Evolutionary conservation across 208 protist species (phyloP), one percentile per base, ranked within the genome.

Genomic region (Leishmania amazonensis): DNA sequence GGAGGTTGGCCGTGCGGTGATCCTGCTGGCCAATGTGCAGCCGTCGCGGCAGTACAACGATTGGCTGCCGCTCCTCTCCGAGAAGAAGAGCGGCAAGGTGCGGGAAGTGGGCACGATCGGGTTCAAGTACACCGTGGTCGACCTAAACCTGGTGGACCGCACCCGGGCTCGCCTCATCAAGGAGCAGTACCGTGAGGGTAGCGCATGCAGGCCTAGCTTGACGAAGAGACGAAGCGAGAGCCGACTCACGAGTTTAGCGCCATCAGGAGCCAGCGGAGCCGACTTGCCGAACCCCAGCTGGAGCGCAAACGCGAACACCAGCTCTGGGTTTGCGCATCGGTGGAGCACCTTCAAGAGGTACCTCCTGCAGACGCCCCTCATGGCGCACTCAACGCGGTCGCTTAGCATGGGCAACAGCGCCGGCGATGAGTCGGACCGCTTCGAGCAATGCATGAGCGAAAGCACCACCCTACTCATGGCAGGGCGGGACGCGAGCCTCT

Each of bases 41-140:
- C 77, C 91, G 21, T 85, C 83, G 4, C 76, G 88, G 70, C 89
- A 90, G 77, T 92, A 95, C 79, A 82, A 95, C 80, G 87, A 94
- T 78, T 97, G 89, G 84, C 62, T 96, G 53, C 90, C 88, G 31
- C 76, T 96, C 38, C 51, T 88, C 35, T 81, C 84, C 51, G 73
- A 83, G 58, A 73, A 84, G 64, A 80, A 81, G 35, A 84, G 85
- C 51, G 68, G 83, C 9, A 73, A 78, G 49, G 45, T 82, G 82
- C 76, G 70, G 64, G 78, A 88, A 75, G 82, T 87, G 58, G 92
- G 94, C 78, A 81, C 89, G 71, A 85, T 97, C 51, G 94, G 94
- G 76, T 90, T 96, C 81, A 95, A 93, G 78, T 97, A 90, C 87
- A 85, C 85, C 1, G 87, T 96, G 8, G 88, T 90, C 24, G 86